These are phyloP conservation scores for Apiospora phragmitis DNA, from an alignment of 2,329 filamentous ascomycete genomes.

Conservation along the genomic window DNA sequence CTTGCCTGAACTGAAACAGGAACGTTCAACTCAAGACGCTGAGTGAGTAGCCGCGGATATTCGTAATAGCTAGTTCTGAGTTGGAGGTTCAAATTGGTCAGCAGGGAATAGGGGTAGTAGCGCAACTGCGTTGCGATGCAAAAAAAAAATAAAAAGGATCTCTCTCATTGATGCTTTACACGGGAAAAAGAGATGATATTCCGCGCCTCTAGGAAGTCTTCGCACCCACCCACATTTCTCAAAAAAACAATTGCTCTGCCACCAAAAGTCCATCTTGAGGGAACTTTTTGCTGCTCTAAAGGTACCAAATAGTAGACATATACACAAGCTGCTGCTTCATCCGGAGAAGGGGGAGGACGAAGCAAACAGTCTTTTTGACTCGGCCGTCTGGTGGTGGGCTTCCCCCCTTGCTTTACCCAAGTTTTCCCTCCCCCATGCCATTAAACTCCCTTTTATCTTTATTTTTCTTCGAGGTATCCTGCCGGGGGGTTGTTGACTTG, in stretches of 20 bases:
- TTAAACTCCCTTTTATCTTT: neutral
- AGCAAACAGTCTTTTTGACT: slow-evolving; percentile 1
- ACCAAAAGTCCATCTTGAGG: slow-evolving; percentile 8
- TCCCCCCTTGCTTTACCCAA: slow-evolving; percentile 4
- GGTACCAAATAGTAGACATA: slow-evolving; percentile 20
- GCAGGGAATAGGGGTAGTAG: neutral
- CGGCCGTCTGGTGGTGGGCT: slow-evolving; percentile 1
- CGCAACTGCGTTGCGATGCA: neutral
- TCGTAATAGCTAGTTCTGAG: neutral
- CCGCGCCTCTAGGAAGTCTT: slow-evolving; percentile 7
- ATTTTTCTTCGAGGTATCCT: slow-evolving; percentile 7
- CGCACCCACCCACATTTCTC: neutral
- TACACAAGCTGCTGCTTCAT: slow-evolving; percentile 15
- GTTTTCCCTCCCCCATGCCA: neutral
- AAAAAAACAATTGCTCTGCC: slow-evolving; percentile 7
- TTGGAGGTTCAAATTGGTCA: neutral
- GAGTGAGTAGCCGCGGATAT: neutral
- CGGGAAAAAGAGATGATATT: slow-evolving; percentile 14
- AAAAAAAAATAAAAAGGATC: neutral
- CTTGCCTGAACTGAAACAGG: neutral
- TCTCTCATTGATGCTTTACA: slow-evolving; percentile 22
- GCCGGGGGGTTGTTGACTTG: neutral
- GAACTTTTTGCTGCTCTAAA: slow-evolving; percentile 15
- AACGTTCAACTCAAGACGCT: too few relatives aligned
- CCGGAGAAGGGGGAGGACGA: neutral